phyloP scores from a whole-genome alignment of 768 basidiomycete genomes.

The Floccularia luteovirens region DNA sequence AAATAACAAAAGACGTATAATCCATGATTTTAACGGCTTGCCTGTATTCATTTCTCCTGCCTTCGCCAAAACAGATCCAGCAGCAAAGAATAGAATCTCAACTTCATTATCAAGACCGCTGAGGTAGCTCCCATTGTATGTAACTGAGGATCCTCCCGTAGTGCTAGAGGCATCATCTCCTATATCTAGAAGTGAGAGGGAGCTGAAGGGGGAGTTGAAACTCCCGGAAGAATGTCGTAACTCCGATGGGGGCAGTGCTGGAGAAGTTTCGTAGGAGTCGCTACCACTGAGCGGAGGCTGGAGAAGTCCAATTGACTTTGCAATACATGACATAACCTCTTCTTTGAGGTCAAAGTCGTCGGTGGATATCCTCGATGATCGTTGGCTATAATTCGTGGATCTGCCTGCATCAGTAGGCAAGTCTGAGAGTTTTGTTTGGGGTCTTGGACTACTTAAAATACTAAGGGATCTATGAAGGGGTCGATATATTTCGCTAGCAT shows the following conservation, averaged over 20 bases:
- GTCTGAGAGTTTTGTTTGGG: constrained; percentile 21
- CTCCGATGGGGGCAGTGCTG: constrained; percentile 42
- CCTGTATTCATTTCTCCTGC: constrained; percentile 90
- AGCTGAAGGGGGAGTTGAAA: constrained; percentile 65
- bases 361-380: constrained; percentile 21
- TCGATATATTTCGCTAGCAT: constrained; percentile 37
- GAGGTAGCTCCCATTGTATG: constrained; percentile 50
- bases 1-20: constrained; percentile 6
- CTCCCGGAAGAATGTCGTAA: constrained; percentile 29
- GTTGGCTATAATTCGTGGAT: constrained; percentile 10
- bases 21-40: constrained; percentile 12
- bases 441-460: constrained; percentile 42
- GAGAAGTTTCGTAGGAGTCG: constrained; percentile 62
- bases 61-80: constrained; percentile 78
- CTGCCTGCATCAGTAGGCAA: constrained; percentile 18
- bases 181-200: constrained; percentile 63
- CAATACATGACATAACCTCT: constrained; percentile 96
- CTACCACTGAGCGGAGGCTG: constrained; percentile 75
- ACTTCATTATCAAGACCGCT: constrained; percentile 93
- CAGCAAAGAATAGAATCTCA: constrained; percentile 89
- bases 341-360: constrained; percentile 93
- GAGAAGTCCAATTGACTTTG: constrained; percentile 91
- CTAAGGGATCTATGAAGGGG: constrained; percentile 40
- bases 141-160: constrained; percentile 49
- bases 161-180: constrained; percentile 65